A percentile compares a stretch with the other conserved stretches of the same genome.
These are phyloP conservation scores for Leccinum subgranulosum DNA, from an alignment of 768 basidiomycete genomes.

Conservation along the genomic window DNA sequence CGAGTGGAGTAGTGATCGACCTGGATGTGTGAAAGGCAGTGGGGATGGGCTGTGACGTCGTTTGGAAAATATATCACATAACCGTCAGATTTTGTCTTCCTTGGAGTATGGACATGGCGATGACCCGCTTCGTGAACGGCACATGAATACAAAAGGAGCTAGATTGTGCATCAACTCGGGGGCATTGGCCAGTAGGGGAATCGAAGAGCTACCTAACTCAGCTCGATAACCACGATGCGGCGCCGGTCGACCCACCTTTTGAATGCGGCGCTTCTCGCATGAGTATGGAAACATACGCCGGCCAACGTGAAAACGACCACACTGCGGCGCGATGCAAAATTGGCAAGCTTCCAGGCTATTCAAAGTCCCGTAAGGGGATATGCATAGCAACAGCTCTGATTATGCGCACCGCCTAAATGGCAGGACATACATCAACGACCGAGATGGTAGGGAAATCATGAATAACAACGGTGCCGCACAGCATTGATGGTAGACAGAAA, in stretches of 20 bases:
- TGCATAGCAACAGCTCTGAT: slow-evolving; percentile 10
- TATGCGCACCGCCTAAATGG: slow-evolving; percentile 5
- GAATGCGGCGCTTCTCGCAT: slow-evolving; percentile 6
- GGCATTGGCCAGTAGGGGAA: slow-evolving; percentile 4
- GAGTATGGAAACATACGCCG: slow-evolving; percentile 4
- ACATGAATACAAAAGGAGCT: neutral
- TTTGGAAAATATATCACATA: neutral
- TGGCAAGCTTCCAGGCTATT: slow-evolving; percentile 3
- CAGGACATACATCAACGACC: neutral
- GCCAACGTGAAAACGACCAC: slow-evolving; percentile 9
- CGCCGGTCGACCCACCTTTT: slow-evolving; percentile 2
- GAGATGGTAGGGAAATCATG: slow-evolving; percentile 4
- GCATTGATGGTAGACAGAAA: slow-evolving; percentile 4
- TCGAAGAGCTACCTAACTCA: slow-evolving; percentile 2
- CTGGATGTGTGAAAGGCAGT: neutral
- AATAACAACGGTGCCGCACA: slow-evolving; percentile 1
- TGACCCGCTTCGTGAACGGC: neutral
- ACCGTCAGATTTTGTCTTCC: neutral
- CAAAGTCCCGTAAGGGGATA: slow-evolving; percentile 2
- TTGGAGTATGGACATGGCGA: neutral
- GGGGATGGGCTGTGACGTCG: slow-evolving; percentile 1
- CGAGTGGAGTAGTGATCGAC: neutral
- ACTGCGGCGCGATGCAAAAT: slow-evolving; percentile 6
- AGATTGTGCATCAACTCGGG: slow-evolving; percentile 1
- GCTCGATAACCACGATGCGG: slow-evolving; percentile 3